Evolutionary conservation across 768 basidiomycete genomes (phyloP).

Genomic region (Heimioporus sp.): DNA sequence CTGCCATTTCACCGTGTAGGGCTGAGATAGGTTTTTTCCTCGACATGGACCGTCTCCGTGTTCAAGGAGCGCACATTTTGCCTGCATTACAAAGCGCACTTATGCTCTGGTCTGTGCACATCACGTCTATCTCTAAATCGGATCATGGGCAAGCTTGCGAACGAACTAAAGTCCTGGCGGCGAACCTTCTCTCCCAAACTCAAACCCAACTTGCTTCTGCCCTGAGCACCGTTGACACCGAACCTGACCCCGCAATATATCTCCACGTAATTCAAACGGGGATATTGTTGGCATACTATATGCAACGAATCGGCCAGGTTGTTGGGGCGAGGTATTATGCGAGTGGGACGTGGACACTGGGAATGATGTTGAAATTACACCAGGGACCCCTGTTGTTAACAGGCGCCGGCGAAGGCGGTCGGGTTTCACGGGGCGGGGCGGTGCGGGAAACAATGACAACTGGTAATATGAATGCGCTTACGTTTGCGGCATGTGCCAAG

Average conservation of each 20-base stretch:
- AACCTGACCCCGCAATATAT: conserved; percentile 36
- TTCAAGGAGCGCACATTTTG: conserved; percentile 40
- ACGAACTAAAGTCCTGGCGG: not conserved
- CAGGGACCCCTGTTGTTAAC: conserved; percentile 12
- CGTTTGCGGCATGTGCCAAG: conserved; percentile 5
- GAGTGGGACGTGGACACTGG: conserved; percentile 46
- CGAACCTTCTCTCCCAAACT: conserved; percentile 45
- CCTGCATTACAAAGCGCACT: conserved; percentile 49
- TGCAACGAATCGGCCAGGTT: conserved; percentile 56
- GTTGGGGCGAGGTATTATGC: conserved; percentile 61
- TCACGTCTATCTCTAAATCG: conserved; percentile 38
- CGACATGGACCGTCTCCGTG: conserved; percentile 44
- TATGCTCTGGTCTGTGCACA: conserved; percentile 52
- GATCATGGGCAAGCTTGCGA: conserved; percentile 30
- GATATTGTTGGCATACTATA: conserved; percentile 63
- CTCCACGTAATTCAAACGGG: conserved; percentile 60
- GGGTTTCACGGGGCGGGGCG: not conserved
- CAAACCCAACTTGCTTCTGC: conserved; percentile 45
- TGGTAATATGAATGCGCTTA: not conserved
- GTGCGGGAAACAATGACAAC: not conserved
- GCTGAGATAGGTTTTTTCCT: conserved; percentile 69
- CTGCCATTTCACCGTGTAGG: conserved; percentile 51
- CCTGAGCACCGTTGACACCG: conserved; percentile 38
- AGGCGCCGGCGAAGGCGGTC: not conserved
- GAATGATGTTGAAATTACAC: conserved; percentile 47